phyloP scores from a whole-genome alignment of 345 rosid genomes.

The Nephelium lappaceum region DNA sequence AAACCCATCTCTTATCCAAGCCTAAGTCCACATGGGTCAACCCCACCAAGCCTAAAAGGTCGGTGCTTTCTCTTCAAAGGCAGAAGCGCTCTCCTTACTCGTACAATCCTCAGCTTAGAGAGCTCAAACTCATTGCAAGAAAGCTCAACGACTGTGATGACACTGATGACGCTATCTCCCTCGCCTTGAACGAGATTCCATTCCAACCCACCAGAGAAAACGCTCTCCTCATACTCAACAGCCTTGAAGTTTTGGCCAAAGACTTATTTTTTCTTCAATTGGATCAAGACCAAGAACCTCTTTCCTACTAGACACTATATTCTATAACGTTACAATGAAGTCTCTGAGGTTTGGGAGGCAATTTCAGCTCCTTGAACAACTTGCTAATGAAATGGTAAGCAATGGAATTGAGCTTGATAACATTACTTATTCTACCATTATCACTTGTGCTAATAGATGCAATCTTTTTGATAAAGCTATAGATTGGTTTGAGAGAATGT shows the following conservation, averaged over 20 bases:
- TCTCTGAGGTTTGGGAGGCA: conserved; percentile 85
- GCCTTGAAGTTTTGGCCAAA: conserved; percentile 74
- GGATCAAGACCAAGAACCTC: conserved; percentile 65
- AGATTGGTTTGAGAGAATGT: conserved; percentile 95
- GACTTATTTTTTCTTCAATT: conserved; percentile 64
- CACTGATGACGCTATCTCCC: conserved; percentile 48
- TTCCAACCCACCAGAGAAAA: conserved; percentile 60
- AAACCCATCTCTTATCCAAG: conserved; percentile 54
- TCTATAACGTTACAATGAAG: conserved; percentile 83
- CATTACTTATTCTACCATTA: conserved; percentile 93
- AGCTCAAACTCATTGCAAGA: conserved; percentile 63
- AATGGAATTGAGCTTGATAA: conserved; percentile 80
- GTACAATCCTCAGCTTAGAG: conserved; percentile 62
- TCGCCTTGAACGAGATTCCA: conserved; percentile 60
- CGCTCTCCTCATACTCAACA: conserved; percentile 67
- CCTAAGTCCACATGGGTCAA: conserved; percentile 89
- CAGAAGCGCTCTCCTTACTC: conserved; percentile 68
- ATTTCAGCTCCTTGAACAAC: conserved; percentile 76
- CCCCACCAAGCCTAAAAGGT: conserved; percentile 78
- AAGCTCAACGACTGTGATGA: conserved; percentile 65
- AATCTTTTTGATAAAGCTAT: conserved; percentile 72
- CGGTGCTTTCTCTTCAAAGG: conserved; percentile 82
- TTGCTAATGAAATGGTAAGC: conserved; percentile 83
- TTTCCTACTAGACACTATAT: conserved; percentile 84
- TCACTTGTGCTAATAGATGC: conserved; percentile 83